Evolutionary conservation across 108 stramenopile species (phyloP), one percentile per base, ranked within the genome.

Genomic region (Nitzschia palea): DNA sequence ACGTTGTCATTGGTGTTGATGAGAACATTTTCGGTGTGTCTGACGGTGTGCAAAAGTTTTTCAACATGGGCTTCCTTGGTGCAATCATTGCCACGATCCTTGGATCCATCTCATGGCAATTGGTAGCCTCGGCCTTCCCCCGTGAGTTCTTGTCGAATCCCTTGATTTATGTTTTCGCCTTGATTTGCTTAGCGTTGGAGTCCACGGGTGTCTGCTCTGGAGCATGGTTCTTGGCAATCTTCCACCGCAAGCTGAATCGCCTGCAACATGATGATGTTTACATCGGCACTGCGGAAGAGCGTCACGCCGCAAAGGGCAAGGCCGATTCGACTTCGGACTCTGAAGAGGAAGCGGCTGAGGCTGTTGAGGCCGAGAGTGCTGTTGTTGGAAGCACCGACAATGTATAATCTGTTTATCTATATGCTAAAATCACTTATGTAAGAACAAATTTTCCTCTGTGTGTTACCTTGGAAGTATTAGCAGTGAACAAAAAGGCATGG

Each of bases 31-130:
- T 89, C 47, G 88, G 80, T 22, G 85, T 85, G 5, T 77, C 74
- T 29, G 79, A 83, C 42, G 45, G 50, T n/a, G 55, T 85, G 53
- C 85, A 89, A 63, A 27, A 37, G 30, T 85, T 89, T 51, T 71
- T 89, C 76, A 85, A 86, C 64, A 74, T 82, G 55, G 88, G 88
- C 10, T 68, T 89, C 56, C 67, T 82, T 42, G 85, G 82, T 22
- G 85, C 88, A 28, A 50, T 90, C 57, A 80, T 86, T 56, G 86
- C 84, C 57, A 90, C 88, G 28, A 83, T 86, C 71, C 50, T 86
- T 28, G 88, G 78, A 32, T 82, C 80, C 53, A 74, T 85, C 47
- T 56, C 74, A 22, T 90, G 88, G 88, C 83, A 84, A 61, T 69
- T 90, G 65, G 76, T 86, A 25, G 88, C 88, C 14, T 75, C 82